phyloP scores from a whole-genome alignment of 345 rosid genomes.

The Salix suchowensis region DNA sequence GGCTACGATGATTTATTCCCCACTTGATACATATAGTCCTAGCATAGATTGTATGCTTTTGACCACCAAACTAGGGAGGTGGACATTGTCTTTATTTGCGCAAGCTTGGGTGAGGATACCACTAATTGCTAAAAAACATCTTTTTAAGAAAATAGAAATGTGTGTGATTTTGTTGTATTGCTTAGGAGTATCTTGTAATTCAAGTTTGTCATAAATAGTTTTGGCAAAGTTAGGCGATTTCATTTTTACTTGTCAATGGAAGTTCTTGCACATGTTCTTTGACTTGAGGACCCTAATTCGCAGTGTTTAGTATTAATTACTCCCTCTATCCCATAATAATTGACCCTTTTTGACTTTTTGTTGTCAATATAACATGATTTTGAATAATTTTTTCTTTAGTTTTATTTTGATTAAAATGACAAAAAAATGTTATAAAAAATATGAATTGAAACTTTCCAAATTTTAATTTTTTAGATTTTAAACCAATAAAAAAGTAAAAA shows the following conservation, averaged over 20 bases:
- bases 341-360: background rate
- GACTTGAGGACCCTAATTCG: background rate
- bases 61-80: background rate
- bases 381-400: too few relatives aligned
- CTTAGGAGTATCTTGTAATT: background rate
- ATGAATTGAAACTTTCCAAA: too few relatives aligned
- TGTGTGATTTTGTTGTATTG: background rate
- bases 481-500: too few relatives aligned
- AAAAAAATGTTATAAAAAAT: background rate
- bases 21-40: background rate
- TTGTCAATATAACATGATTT: background rate
- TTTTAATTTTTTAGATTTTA: too few relatives aligned
- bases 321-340: background rate
- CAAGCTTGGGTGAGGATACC: background rate
- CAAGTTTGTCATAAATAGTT: background rate
- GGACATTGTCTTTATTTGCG: background rate
- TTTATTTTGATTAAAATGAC: too few relatives aligned
- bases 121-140: background rate
- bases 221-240: background rate
- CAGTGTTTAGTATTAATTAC: background rate
- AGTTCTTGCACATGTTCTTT: background rate
- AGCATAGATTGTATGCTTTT: background rate
- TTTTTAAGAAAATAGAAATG: background rate
- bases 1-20: background rate
- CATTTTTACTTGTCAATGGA: background rate